Evolutionary conservation across 108 stramenopile genomes (phyloP), one percentile per base, ranked within the genome.

Genomic region (Aurantiochytrium sp.): DNA sequence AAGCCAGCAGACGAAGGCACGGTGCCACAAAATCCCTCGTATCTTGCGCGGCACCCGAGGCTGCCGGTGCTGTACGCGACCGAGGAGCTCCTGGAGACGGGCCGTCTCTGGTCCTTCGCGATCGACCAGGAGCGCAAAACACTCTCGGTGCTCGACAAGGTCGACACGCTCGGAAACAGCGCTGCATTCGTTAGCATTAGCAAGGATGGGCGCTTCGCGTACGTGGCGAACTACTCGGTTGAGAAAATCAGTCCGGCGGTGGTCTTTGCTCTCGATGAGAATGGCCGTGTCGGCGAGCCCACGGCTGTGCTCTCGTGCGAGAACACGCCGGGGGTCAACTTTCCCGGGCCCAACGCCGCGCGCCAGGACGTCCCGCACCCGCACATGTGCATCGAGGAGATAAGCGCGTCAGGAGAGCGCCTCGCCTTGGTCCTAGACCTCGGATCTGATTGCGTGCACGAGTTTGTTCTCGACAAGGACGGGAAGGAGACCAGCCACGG

Each of bases 231-330:
- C 24, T 81, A 81, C 39, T 12, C 42, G 30, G 45, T 22, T 41
- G 73, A 6, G 24, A 17, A 8, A 52, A 1, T 17, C 3, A 15
- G 22, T 17, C 73, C 73, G 0, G 42, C 45, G 36, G n/a, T 81
- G 36, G 45, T 41, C 73, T 81, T 81, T 81, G 45, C 42, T 41
- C 73, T 81, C 42, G 73, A 81, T 81, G 73, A 81, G 39, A 6
- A 41, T 30, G 73, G 73, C 12, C 39, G 27, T 42, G 32, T 81
- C 30, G 45, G 27, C n/a, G 27, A 48, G n/a, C 10, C 73, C 36
- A 12, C 32, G 17, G 6, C 36, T 17, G 24, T 48, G 12, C 10
- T 81, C 0, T n/a, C 39, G 19, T 48, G 45, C 42, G 27, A n/a
- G 27, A 48, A 27, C 24, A 12, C 17, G 6, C 42, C 27, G 8